A percentile compares a stretch with the other conserved stretches of the same genome.
Conservation (phyloP, 345 rosid genomes). For the Dovyalis caffra region DNA sequence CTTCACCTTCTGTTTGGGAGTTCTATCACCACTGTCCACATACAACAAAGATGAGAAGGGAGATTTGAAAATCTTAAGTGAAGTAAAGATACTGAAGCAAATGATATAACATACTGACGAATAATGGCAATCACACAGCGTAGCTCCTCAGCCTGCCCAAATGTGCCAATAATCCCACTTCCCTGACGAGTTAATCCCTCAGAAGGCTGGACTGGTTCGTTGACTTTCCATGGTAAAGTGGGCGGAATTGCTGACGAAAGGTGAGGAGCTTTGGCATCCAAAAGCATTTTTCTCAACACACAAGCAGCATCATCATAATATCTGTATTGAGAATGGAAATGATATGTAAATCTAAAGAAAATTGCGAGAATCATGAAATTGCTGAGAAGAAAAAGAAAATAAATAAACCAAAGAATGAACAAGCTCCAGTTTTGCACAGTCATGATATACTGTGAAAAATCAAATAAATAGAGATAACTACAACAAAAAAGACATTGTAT, state of each 20-base stretch:
- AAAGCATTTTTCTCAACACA: slow-evolving; percentile 87
- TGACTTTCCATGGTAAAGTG: slow-evolving; percentile 86
- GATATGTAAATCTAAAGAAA: not conserved
- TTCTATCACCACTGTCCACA: slow-evolving; percentile 87
- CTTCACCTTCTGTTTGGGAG: slow-evolving; percentile 99
- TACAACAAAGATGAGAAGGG: slow-evolving; percentile 10
- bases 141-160: slow-evolving; percentile 96
- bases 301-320: slow-evolving; percentile 99
- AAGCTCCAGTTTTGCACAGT: not conserved
- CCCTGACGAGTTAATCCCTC: slow-evolving; percentile 97
- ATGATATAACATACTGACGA: slow-evolving; percentile 73
- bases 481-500: not conserved
- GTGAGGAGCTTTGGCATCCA: slow-evolving; percentile 99
- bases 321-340: slow-evolving; percentile 38
- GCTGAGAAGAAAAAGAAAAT: not conserved
- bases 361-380: not conserved
- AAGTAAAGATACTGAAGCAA: not conserved
- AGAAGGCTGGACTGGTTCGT: slow-evolving; percentile 67
- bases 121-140: slow-evolving; percentile 95
- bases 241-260: slow-evolving; percentile 93
- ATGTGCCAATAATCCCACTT: slow-evolving; percentile 90
- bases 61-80: not conserved
- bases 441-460: not conserved
- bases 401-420: not conserved
- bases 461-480: not conserved